Conservation (phyloP, 2,329 filamentous ascomycete genomes). For the Arthrobotrys pseudoclavata region DNA sequence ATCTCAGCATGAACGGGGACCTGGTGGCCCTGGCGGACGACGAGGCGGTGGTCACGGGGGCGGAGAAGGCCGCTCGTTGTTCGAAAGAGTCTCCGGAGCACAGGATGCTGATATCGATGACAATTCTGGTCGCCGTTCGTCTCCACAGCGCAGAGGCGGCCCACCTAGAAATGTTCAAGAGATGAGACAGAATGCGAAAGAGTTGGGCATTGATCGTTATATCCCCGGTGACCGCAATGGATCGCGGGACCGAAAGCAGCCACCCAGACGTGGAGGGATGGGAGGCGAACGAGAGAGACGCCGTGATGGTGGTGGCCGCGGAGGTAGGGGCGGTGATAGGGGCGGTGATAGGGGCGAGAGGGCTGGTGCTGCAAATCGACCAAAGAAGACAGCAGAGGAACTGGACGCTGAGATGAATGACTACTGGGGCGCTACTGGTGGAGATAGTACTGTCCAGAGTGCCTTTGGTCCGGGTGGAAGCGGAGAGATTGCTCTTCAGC, state of each 20-base stretch:
- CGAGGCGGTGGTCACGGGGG: constrained; percentile 70
- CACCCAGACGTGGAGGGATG: constrained; percentile 65
- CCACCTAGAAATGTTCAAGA: constrained; percentile 62
- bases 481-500: constrained; percentile 27
- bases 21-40: constrained; percentile 65
- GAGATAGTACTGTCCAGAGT: constrained; percentile 31
- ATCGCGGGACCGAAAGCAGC: constrained; percentile 63
- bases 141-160: constrained; percentile 65
- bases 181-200: constrained; percentile 66
- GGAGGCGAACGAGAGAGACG: constrained; percentile 69
- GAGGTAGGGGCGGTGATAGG: constrained; percentile 58
- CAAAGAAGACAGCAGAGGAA: constrained; percentile 89
- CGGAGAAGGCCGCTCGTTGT: constrained; percentile 74
- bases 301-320: constrained; percentile 68
- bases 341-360: constrained; percentile 62
- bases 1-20: constrained; percentile 64
- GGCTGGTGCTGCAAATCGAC: constrained; percentile 70
- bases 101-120: constrained; percentile 66
- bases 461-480: constrained; percentile 48
- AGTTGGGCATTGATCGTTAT: constrained; percentile 82
- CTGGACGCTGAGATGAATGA: constrained; percentile 97
- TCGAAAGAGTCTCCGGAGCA: constrained; percentile 72
- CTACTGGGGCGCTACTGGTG: constrained; percentile 74
- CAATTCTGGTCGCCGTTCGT: constrained; percentile 54
- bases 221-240: constrained; percentile 73